Evolutionary conservation across 2,329 filamentous ascomycete genomes (phyloP).

Genomic region (Pyricularia sp.): DNA sequence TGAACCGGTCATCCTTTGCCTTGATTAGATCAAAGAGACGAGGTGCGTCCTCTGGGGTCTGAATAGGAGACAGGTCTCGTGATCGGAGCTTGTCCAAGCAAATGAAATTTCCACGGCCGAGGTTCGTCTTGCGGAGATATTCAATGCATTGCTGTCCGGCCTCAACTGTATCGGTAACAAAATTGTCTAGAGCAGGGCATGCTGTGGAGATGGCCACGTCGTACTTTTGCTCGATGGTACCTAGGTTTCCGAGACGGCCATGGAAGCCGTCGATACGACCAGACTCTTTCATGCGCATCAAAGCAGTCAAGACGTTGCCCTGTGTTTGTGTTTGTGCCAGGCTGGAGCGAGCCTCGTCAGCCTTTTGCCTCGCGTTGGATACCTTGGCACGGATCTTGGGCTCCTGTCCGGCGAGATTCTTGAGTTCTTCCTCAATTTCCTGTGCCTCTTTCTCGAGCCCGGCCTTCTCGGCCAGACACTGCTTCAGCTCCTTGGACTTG

Average conservation of each 20-base stretch:
- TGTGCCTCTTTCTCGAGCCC: constrained; percentile 62
- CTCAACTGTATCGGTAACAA: constrained; percentile 93
- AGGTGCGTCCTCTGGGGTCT: constrained; percentile 85
- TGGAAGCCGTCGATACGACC: constrained; percentile 96
- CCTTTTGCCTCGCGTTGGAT: constrained; percentile 83
- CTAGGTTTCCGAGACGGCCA: constrained; percentile 84
- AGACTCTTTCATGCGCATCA: constrained; percentile 92
- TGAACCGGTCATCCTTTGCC: constrained; percentile 75
- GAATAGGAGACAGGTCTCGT: constrained; percentile 64
- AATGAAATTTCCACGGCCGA: constrained; percentile 94
- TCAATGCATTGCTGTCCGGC: constrained; percentile 97
- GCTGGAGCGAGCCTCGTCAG: constrained; percentile 86
- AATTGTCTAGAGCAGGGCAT: constrained; percentile 81
- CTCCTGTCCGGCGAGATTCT: constrained; percentile 62
- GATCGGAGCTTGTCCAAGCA: constrained; percentile 76
- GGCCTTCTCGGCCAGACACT: constrained; percentile 59
- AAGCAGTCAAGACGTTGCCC: constrained; percentile 77
- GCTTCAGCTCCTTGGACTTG: constrained; percentile 64
- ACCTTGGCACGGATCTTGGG: constrained; percentile 72
- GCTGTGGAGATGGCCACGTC: constrained; percentile 98
- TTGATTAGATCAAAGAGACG: constrained; percentile 87
- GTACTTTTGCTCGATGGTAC: constrained; percentile 84
- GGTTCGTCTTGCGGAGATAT: constrained; percentile 91
- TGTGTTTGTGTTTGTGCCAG: constrained; percentile 83
- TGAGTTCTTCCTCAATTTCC: constrained; percentile 58